Conservation (phyloP, 208 protist species). For the Trypanosomatidae sp. region DNA sequence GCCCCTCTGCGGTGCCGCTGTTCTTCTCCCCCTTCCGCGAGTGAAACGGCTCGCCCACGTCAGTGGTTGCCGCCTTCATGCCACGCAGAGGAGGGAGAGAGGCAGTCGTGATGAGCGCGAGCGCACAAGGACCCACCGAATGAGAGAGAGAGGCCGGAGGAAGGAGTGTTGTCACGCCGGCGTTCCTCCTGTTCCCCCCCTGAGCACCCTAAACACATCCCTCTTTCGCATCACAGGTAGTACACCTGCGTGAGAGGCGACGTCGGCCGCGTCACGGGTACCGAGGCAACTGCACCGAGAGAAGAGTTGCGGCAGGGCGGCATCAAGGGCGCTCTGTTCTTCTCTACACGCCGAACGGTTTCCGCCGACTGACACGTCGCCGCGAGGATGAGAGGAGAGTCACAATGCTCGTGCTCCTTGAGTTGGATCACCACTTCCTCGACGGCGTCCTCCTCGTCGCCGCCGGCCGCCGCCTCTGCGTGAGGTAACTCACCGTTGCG, state of each 20-base stretch:
- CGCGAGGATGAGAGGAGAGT: background rate
- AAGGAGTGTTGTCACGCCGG: background rate
- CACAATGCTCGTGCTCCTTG: background rate
- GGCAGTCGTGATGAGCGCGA: background rate
- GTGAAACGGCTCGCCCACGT: background rate
- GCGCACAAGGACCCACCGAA: background rate
- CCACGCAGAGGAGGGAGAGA: background rate
- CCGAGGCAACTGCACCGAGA: background rate
- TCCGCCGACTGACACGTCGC: background rate
- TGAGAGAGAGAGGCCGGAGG: background rate
- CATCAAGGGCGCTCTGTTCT: background rate
- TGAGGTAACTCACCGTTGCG: background rate
- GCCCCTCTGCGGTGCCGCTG: too few relatives aligned
- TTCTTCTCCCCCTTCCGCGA: background rate
- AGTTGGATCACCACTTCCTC: constrained; percentile 4
- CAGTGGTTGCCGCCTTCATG: background rate
- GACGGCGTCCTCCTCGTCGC: background rate
- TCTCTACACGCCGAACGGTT: background rate
- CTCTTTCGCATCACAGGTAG: background rate
- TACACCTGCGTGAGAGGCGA: background rate
- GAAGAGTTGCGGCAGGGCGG: background rate
- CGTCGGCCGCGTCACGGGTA: background rate
- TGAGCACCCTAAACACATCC: background rate
- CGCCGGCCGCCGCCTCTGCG: background rate
- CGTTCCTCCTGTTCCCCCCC: background rate